These are phyloP conservation scores for Xylaria polymorpha DNA, from an alignment of 2,329 filamentous ascomycete genomes.

Conservation along the genomic window DNA sequence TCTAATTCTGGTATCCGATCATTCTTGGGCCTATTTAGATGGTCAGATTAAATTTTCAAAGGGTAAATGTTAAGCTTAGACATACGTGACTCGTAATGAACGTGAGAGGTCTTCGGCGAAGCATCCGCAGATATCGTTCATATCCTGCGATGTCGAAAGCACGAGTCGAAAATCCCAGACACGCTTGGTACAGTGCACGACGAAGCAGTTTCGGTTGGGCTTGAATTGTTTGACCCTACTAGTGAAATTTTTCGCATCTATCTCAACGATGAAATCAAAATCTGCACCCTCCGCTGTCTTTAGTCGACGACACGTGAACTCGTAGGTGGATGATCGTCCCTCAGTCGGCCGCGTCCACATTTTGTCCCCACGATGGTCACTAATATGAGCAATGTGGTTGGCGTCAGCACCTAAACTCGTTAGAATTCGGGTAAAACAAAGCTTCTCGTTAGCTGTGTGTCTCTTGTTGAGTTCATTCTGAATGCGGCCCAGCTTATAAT, in stretches of 20 bases:
- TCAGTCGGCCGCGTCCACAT: conserved; percentile 35
- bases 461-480: conserved; percentile 26
- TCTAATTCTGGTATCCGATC: conserved; percentile 41
- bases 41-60: conserved; percentile 4
- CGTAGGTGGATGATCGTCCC: conserved; percentile 41
- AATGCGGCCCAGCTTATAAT: conserved; percentile 27
- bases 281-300: not conserved
- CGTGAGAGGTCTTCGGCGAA: conserved; percentile 46
- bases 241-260: conserved; percentile 43
- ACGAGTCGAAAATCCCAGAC: conserved; percentile 47
- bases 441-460: conserved; percentile 17
- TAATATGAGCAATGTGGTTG: conserved; percentile 40
- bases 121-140: conserved; percentile 35
- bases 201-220: conserved; percentile 36
- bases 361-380: conserved; percentile 27
- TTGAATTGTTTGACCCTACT: conserved; percentile 34
- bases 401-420: conserved; percentile 41
- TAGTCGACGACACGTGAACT: conserved; percentile 40
- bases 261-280: conserved; percentile 42
- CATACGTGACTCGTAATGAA: conserved; percentile 46
- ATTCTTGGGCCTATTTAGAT: conserved; percentile 34
- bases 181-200: conserved; percentile 46
- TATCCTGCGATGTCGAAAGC: conserved; percentile 38
- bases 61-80: conserved; percentile 2
- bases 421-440: conserved; percentile 33